Evolutionary conservation across 2,329 filamentous ascomycete species (phyloP), one percentile per base, ranked within the genome.

Genomic region (Chaetomiaceae sp.): DNA sequence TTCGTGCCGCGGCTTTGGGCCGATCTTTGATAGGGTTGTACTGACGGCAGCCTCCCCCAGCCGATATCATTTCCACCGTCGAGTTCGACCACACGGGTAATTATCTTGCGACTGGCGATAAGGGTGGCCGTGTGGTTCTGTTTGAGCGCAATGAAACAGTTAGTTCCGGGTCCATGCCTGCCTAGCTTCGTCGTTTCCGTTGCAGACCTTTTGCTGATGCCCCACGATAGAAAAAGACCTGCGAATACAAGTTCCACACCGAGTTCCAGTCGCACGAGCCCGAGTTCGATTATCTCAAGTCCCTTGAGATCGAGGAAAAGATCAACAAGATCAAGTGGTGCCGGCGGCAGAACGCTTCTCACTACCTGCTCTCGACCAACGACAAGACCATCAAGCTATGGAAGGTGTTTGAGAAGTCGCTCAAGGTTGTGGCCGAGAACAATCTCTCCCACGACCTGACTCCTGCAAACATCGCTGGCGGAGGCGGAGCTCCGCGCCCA

Each of bases 261-360:
- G 93, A 99, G 68, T 99, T 99, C 65, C 93, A 99, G 76, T 99
- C 93, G 63, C 93, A 99, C 75, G 93, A 99, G 69, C 93, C 93
- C 57, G 93, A 99, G 72, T 99, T 99, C 71, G 93, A 99, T 72
- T 99, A 99, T 70, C 82, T 99, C 60, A 99, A 99, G 74, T 99
- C 93, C 30, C 81, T 99, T 62, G 93, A 99, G 73, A 99, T 99
- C 66, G 93, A 99, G 79, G 93, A 99, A 73, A 99, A 99, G 77
- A 99, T 99, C 80, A 99, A 99, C 81, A 99, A 99, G 79, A 99
- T 99, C 75, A 99, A 97, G 73, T 99, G 93, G 93, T 99, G 93
- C 71, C 85, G 87, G 67, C 86, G 93, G 72, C 92, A 97, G 73
- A 99, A 99, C 77, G 88, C 92, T 55, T 97, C 93, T 50, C 93